These are phyloP conservation scores for Jimgerdemannia lactiflua DNA, from an alignment of 192 early-diverging fungal species.

Conservation along the genomic window DNA sequence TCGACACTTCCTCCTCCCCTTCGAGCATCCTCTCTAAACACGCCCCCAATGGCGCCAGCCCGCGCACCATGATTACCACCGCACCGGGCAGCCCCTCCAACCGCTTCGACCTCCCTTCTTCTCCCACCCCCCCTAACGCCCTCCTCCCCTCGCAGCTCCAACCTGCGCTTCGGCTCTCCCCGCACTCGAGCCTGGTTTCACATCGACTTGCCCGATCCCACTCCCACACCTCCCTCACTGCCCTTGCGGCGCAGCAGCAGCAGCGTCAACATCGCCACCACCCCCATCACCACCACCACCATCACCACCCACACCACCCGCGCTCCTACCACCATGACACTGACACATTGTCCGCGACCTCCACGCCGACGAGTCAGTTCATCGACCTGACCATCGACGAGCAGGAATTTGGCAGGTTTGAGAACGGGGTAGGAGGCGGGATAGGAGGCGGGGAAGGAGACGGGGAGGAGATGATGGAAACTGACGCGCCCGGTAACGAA, in stretches of 20 bases:
- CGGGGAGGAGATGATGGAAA: constrained; percentile 31
- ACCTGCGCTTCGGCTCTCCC: not conserved
- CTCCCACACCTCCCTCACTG: not conserved
- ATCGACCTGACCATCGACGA: not conserved
- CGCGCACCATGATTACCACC: not conserved
- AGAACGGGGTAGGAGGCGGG: not conserved
- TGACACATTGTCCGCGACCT: not conserved
- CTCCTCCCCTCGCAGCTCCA: not conserved
- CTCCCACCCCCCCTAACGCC: not conserved
- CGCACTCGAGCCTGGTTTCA: no score
- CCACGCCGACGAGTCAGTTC: not conserved
- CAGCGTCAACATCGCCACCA: not conserved
- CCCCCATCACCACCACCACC: not conserved
- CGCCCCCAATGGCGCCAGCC: not conserved
- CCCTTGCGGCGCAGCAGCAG: not conserved
- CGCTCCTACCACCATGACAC: not conserved
- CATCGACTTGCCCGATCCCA: not conserved
- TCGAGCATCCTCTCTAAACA: not conserved
- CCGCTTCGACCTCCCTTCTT: not conserved
- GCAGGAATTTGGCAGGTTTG: not conserved
- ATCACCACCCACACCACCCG: not conserved
- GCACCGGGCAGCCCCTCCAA: not conserved
- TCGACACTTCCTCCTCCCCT: not conserved
- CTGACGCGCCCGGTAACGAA: constrained; percentile 20
- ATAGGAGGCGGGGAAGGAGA: not conserved